These are phyloP conservation scores for Vigna nakashimae DNA, from an alignment of 306 rosid species.

Conservation along the genomic window DNA sequence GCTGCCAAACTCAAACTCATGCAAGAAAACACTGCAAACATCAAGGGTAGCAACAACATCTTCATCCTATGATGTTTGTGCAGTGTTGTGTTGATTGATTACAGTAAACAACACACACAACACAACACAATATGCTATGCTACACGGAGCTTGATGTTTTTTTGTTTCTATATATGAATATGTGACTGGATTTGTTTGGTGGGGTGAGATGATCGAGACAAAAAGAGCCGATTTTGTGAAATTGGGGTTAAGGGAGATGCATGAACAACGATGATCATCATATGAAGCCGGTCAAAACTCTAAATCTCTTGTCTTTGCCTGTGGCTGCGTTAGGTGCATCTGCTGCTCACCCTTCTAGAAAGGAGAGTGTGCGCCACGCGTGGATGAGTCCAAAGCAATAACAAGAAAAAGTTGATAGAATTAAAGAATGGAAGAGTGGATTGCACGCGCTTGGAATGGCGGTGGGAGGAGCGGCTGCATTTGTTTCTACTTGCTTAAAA, in stretches of 20 bases:
- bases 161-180: constrained; percentile 29
- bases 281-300: constrained; percentile 29
- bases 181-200: background rate
- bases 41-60: constrained; percentile 33
- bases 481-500: constrained; percentile 22
- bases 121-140: background rate
- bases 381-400: background rate
- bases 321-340: constrained; percentile 37
- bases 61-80: constrained; percentile 26
- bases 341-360: background rate
- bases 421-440: background rate
- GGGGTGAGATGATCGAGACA: constrained; percentile 21
- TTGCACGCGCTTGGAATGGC: constrained; percentile 34
- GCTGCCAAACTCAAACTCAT: constrained; percentile 39
- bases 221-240: background rate
- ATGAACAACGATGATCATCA: background rate
- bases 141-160: background rate
- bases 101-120: background rate
- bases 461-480: constrained; percentile 41
- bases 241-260: constrained; percentile 15
- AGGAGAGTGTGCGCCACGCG: constrained; percentile 41
- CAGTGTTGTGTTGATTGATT: background rate
- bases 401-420: background rate
- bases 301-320: constrained; percentile 1
- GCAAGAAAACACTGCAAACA: constrained; percentile 36